Conservation (phyloP, 225 moss, liverwort and hornwort species). For the Antitrichia curtipendula region DNA sequence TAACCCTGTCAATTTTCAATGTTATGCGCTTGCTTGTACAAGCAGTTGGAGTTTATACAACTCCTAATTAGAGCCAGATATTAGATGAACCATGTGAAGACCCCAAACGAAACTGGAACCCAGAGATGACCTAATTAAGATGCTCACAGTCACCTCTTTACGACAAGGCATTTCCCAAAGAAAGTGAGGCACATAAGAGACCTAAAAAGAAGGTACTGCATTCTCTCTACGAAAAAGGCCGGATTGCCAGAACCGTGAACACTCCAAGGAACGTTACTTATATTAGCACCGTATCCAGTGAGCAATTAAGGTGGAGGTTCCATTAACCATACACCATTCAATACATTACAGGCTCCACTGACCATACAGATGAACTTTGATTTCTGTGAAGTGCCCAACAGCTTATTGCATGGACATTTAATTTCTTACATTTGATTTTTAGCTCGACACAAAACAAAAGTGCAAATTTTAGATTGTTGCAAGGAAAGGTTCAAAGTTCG, state of each 20-base stretch:
- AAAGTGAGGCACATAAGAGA: background rate
- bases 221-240: background rate
- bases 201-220: background rate
- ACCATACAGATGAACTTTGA: background rate
- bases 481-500: background rate
- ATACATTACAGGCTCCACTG: background rate
- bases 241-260: background rate
- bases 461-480: background rate
- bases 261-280: background rate
- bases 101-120: background rate
- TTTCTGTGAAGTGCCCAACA: background rate
- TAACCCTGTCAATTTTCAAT: too few species aligned
- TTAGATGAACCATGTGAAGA: background rate
- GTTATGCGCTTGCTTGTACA: background rate
- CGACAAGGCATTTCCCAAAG: background rate
- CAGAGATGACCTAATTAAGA: background rate
- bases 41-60: background rate
- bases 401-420: background rate
- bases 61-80: background rate
- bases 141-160: background rate
- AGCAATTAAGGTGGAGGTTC: background rate
- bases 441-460: background rate
- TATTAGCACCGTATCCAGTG: background rate
- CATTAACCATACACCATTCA: background rate
- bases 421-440: background rate